Base-by-base conservation (phyloP, 106 monocot species). In the Apostasia ramifera region DNA sequence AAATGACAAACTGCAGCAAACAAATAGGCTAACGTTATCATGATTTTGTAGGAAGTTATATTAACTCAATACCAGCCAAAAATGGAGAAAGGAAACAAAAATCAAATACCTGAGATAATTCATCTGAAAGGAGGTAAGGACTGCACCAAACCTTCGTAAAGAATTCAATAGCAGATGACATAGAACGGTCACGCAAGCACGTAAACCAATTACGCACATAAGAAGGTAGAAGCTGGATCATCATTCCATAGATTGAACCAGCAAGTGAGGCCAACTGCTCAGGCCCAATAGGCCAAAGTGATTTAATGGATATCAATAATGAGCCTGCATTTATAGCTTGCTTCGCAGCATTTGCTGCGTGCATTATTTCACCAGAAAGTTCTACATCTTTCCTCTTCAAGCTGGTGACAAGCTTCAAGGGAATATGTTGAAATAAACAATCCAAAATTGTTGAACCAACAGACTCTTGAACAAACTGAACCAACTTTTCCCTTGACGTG, bases 181-280 rank as follows among this genome's bases (percentile, higher is more conserved):
- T 44, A 59, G 92, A 78, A 52, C 92, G 89, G 53, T 97, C 97
- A 75, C 92, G 86, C 71, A 97, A 74, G 59, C 77, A 73, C 64
- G 82, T 79, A 83, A 89, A 97, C 97, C 92, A 97, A 71, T 86
- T 86, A 47, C 88, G 82, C 40, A 92, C 97, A 85, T 86, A 97
- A 67, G 97, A 89, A 71, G 97, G 92, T 37, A 97, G 77, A 67
- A 87, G 81, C 13, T 71, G 86, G 68, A 97, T 85, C 89, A 92
- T 89, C 66, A 89, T 83, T 71, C 92, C 97, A 83, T 89, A 97
- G 52, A 97, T 72, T 47, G 86, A 74, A 55, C 97, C 92, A 76
- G 92, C 84, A 77, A 97, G 77, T 41, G 76, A 70, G 70, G 97
- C 92, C 89, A 97, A 84, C 68, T 87, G 81, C 47, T 81, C 81